Evolutionary conservation across 306 rosid species (phyloP).

Genomic region (Begonia masoniana): DNA sequence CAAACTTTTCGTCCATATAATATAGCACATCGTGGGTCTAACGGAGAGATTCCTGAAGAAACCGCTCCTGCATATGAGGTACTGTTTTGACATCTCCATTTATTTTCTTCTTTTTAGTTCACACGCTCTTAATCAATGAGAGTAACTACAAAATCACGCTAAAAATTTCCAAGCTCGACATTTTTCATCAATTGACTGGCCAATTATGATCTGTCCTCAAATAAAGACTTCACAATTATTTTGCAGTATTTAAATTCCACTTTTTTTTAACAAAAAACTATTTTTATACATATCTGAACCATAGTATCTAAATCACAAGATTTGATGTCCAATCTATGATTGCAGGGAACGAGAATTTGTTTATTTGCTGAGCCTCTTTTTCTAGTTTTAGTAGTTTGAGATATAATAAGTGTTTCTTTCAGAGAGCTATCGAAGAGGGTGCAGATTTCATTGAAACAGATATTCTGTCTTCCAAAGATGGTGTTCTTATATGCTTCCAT

Average conservation of each 20-base stretch:
- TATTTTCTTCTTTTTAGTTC: background rate
- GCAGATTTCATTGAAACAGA: constrained; percentile 95
- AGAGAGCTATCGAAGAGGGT: constrained; percentile 97
- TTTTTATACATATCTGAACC: background rate
- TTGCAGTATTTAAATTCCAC: too few species aligned
- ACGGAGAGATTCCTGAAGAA: constrained; percentile 91
- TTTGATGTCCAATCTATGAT: background rate
- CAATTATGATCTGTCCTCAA: too few species aligned
- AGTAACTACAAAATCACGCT: too few species aligned
- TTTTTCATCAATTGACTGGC: too few species aligned
- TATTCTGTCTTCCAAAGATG: constrained; percentile 77
- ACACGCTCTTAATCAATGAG: background rate
- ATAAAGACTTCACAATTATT: too few species aligned
- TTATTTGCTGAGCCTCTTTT: background rate
- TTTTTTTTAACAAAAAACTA: background rate
- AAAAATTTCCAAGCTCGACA: too few species aligned
- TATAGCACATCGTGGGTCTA: constrained; percentile 87
- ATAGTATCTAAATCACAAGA: background rate
- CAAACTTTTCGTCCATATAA: constrained; percentile 71
- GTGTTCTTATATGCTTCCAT: constrained; percentile 77
- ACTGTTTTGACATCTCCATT: background rate
- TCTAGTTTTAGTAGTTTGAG: constrained; percentile 7
- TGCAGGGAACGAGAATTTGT: too few species aligned
- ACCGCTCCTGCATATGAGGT: constrained; percentile 73
- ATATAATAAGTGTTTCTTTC: constrained; percentile 12